Evolutionary conservation across 345 rosid species (phyloP).

Genomic region (Gossypium sturtianum): DNA sequence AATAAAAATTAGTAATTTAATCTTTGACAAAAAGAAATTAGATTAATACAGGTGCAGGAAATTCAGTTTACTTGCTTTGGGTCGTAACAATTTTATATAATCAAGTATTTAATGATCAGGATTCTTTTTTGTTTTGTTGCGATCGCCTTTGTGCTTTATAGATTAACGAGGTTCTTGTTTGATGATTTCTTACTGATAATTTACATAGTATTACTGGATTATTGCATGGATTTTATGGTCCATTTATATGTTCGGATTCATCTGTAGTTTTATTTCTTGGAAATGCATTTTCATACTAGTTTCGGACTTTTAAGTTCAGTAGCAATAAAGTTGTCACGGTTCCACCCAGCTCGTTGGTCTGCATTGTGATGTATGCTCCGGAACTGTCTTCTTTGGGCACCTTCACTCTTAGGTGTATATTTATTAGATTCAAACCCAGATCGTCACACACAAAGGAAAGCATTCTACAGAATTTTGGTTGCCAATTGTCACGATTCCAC

Average conservation of each 20-base stretch:
- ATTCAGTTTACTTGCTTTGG: neutral
- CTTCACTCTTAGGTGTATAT: too few species aligned
- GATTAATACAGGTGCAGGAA: neutral
- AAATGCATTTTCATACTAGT: neutral
- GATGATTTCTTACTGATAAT: neutral
- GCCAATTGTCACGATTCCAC: too few species aligned
- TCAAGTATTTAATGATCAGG: neutral
- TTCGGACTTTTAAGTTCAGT: neutral
- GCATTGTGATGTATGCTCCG: too few species aligned
- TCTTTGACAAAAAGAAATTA: neutral
- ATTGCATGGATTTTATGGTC: neutral
- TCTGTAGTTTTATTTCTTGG: neutral
- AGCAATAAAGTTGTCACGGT: neutral
- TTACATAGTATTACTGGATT: neutral
- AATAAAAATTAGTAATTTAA: neutral
- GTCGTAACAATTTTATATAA: neutral
- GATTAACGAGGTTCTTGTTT: neutral
- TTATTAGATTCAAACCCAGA: too few species aligned
- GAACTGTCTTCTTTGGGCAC: too few species aligned
- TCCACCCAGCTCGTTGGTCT: too few species aligned
- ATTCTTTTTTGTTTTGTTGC: neutral
- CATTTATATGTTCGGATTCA: neutral
- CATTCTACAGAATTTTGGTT: too few species aligned
- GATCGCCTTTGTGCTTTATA: neutral
- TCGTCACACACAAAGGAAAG: too few species aligned